Base-by-base conservation (phyloP, 2,329 filamentous ascomycete genomes). In the Epichloe amarillans region DNA sequence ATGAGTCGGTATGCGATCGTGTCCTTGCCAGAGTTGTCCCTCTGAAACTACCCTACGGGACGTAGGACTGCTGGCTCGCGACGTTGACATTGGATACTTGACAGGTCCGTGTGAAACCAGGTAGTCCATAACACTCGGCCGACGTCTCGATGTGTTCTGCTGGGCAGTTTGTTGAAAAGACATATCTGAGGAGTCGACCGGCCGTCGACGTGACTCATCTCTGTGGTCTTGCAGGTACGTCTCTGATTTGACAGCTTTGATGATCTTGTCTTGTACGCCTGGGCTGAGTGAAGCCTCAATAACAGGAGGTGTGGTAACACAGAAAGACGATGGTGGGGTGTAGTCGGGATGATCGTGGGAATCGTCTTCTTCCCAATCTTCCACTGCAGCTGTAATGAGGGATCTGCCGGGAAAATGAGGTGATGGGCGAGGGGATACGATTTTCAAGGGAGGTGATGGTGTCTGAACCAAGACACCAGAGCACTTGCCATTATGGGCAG, bases 71-170 rank as follows among this genome's bases (percentile, higher is more conserved):
- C 45, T 47, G 40, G 51, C 33, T 35, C 41, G 47, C n/a, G 49
- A 51, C 2, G 39, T 51, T 14, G 45, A 46, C 10, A 37, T 26
- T 12, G 53, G 52, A 36, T 50, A 54, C 11, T 51, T 53, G 36
- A 38, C 37, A 23, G 49, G 47, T 40, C 17, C 49, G 35, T 49
- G 52, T 12, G 54, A 50, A n/a, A 57, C 50, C 11, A 57, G 39
- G 23, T 53, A 57, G 30, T 57, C 55, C 48, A 59, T 46, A 4
- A 54, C 55, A 44, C 54, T 57, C 2, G 53, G 54, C 21, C 53
- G 56, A 19, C 53, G 53, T 3, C 48, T 55, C 4, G 53, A 46
- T 12, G 45, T 37, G 15, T 45, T 44, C 14, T 51, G 46, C 40
- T 51, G 49, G 33, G 36, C 42, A 35, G 19, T 44, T 21, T 48